Evolutionary conservation across 495 filamentous ascomycete genomes (phyloP).

Genomic region (Apodospora peruviana): DNA sequence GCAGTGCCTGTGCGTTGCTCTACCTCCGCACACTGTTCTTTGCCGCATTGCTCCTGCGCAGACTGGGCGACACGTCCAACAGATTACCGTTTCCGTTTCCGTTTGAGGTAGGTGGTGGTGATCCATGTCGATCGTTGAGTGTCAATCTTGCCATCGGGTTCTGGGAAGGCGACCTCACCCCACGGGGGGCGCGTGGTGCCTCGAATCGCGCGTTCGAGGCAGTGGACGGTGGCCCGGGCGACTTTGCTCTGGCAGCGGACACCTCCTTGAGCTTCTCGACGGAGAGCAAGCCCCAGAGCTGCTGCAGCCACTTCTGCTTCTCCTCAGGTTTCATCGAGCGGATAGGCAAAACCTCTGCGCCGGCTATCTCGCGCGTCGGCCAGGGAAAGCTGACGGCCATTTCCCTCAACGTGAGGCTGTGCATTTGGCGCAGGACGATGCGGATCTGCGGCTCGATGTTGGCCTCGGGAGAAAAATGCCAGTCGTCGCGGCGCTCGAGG

Average conservation of each 20-base stretch:
- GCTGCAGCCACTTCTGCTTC: constrained; percentile 28
- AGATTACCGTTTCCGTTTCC: too few species aligned
- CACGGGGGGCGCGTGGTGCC: constrained; percentile 10
- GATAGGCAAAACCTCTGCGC: constrained; percentile 29
- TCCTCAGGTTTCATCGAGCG: constrained; percentile 29
- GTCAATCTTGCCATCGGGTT: constrained; percentile 2
- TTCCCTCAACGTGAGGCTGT: constrained; percentile 21
- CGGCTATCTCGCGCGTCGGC: constrained; percentile 31
- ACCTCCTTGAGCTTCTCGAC: constrained; percentile 16
- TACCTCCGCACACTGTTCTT: too few species aligned
- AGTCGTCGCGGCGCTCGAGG: constrained; percentile 23
- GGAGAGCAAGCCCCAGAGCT: constrained; percentile 18
- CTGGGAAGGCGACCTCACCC: background rate
- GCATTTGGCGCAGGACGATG: constrained; percentile 29
- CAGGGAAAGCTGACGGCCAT: constrained; percentile 33
- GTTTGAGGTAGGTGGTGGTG: too few species aligned
- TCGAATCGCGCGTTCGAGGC: constrained; percentile 19
- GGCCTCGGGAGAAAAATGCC: constrained; percentile 22
- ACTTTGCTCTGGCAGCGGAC: background rate
- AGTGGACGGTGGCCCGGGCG: background rate
- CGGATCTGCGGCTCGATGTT: constrained; percentile 31
- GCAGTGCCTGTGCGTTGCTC: too few species aligned
- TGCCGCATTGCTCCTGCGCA: too few species aligned
- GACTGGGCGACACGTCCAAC: too few species aligned
- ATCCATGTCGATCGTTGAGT: too few species aligned